Evolutionary conservation across 495 filamentous ascomycete genomes (phyloP).

Genomic region (Penicillium cataractarum): DNA sequence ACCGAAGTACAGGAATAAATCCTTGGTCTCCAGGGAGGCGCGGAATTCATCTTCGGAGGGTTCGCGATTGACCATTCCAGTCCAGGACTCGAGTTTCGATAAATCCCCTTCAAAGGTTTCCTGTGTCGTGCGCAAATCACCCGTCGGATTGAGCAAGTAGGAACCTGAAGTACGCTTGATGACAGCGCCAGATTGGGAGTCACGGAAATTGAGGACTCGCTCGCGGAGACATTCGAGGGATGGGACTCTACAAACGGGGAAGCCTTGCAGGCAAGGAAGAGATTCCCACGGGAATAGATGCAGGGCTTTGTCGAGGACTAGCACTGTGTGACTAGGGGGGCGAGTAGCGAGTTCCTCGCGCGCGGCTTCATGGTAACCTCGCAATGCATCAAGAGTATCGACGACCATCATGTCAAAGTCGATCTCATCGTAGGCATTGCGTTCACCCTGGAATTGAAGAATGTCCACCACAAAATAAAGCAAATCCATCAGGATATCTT

Average conservation of each 20-base stretch:
- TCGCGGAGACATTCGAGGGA: constrained; percentile 79
- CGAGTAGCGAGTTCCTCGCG: constrained; percentile 53
- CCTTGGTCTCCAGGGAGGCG: constrained; percentile 56
- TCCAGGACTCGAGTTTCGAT: constrained; percentile 61
- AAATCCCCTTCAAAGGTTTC: constrained; percentile 68
- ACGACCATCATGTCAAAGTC: constrained; percentile 91
- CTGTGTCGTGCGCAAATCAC: constrained; percentile 81
- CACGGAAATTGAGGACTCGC: constrained; percentile 57
- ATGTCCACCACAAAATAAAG: constrained; percentile 97
- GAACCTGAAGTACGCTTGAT: constrained; percentile 62
- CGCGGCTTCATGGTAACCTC: constrained; percentile 69
- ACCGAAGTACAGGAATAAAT: constrained; percentile 88
- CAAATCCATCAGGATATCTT: constrained; percentile 84
- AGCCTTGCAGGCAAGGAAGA: constrained; percentile 78
- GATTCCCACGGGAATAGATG: constrained; percentile 97
- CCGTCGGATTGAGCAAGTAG: constrained; percentile 86
- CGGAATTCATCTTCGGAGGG: constrained; percentile 82
- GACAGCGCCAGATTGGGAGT: constrained; percentile 30
- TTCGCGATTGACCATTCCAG: constrained; percentile 61
- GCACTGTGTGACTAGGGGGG: constrained; percentile 79
- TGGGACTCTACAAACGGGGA: constrained; percentile 81
- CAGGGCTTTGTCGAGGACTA: constrained; percentile 89
- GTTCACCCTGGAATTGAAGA: constrained; percentile 93
- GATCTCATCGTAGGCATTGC: constrained; percentile 96
- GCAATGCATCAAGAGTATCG: constrained; percentile 78